Evolutionary conservation across 352 stramenopile species (phyloP).

Genomic region (Phytophthora agathidicida): DNA sequence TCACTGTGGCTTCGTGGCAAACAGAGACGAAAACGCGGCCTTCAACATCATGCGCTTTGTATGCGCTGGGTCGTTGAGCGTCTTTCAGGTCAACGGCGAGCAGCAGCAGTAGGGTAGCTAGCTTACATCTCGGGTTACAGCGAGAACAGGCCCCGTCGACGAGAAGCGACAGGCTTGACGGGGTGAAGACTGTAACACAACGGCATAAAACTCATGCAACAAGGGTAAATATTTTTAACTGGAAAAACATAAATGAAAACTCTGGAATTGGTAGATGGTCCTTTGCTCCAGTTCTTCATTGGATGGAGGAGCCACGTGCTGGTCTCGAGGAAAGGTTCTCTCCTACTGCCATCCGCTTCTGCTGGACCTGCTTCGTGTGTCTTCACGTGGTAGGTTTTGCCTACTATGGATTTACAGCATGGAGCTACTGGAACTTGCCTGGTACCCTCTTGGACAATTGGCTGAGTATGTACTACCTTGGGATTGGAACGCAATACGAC

Average conservation of each 20-base stretch:
- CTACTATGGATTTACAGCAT: constrained; percentile 20
- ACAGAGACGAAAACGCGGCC: no score
- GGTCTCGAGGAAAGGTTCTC: constrained; percentile 12
- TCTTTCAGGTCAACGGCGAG: no score
- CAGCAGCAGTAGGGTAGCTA: no score
- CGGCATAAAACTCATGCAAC: no score
- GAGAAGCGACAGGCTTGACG: no score
- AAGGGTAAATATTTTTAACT: not conserved
- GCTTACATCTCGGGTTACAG: no score
- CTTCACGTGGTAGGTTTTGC: constrained; percentile 9
- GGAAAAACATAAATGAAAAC: constrained; percentile 1
- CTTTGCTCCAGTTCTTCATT: not conserved
- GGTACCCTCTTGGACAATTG: constrained; percentile 18
- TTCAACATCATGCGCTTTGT: no score
- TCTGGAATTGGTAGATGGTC: not conserved
- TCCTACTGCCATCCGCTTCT: constrained; percentile 4
- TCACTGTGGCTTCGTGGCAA: no score
- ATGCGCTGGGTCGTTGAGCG: no score
- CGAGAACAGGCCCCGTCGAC: no score
- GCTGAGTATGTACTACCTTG: constrained; percentile 11
- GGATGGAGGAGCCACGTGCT: not conserved
- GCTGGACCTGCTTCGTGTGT: constrained; percentile 15
- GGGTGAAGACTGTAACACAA: no score
- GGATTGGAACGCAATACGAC: constrained; percentile 13
- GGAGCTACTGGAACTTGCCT: constrained; percentile 29